Evolutionary conservation across 768 basidiomycete species (phyloP), one percentile per base, ranked within the genome.

Genomic region (Lyophyllum shimeji): DNA sequence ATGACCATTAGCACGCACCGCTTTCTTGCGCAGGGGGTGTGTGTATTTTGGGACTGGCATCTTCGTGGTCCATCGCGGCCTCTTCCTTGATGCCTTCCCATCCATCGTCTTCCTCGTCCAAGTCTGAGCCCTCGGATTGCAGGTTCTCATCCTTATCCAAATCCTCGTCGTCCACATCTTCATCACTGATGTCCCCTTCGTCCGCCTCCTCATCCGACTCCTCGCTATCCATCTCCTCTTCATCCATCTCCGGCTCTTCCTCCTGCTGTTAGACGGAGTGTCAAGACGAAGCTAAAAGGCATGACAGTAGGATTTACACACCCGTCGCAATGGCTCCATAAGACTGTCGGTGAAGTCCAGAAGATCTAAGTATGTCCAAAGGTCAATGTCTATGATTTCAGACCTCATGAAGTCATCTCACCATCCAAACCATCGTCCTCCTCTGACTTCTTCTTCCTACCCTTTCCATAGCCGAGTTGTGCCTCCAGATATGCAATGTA

Each of bases 391-490:
- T 25, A 40, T 40, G 39, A 9, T 25, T 6, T 4, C 9, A 29
- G 21, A 6, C 3, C 46, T 5, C 18, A 11, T 7, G 24, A 45
- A 9, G 31, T 52, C 2, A 69, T 4, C 78, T 24, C 65, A 93
- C 95, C 95, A 63, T 88, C 91, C 15, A 97, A 73, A 3, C 93
- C 95, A 69, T 98, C 95, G 1, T 83, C 84, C 37, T 85, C 87
- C 31, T 78, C 67, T 0, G 71, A 74, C 23, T 71, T 76, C 17
- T 69, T 78, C 50, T 75, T 72, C 54, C 75, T 69, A 44, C 73
- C 66, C 55, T 79, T 73, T 33, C 69, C 49, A 62, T 86, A 76
- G 2, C 90, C 86, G 17, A 97, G 79, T 68, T 86, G 88, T 0
- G 80, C 75, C 69, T 98, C 95, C 11, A 97, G 73, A 71, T 89